Percentiles rank a stretch among this genome's conserved stretches.
Conservation (phyloP, 352 stramenopile genomes). For the Phytopythium oedochilum region DNA sequence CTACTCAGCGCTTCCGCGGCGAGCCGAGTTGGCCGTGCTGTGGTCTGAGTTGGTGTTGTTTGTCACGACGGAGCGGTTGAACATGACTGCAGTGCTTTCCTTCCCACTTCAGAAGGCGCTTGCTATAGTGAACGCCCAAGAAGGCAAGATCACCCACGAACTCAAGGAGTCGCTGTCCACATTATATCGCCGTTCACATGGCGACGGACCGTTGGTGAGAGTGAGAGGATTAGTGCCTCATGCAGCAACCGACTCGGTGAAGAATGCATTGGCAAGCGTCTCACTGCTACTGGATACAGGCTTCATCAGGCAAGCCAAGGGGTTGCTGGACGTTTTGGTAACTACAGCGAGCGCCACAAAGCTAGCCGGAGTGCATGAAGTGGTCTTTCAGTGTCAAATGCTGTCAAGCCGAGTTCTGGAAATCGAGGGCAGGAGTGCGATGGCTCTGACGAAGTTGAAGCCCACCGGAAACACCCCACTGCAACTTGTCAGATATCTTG, state of each 20-base stretch:
- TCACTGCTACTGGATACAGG: constrained; percentile 42
- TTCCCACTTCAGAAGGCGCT: constrained; percentile 52
- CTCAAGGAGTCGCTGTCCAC: constrained; percentile 22
- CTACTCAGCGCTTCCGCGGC: constrained; percentile 25
- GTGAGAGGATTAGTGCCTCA: background rate
- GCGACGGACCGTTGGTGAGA: background rate
- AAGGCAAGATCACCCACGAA: constrained; percentile 36
- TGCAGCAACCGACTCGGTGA: background rate
- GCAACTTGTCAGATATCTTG: constrained; percentile 20
- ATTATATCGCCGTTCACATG: background rate
- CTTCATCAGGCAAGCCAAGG: constrained; percentile 55
- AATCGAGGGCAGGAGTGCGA: constrained; percentile 24
- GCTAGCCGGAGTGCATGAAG: background rate
- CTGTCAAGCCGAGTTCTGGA: constrained; percentile 28
- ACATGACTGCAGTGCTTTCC: constrained; percentile 24
- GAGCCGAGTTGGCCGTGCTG: constrained; percentile 28
- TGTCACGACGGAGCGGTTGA: constrained; percentile 36
- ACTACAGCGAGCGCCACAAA: constrained; percentile 5
- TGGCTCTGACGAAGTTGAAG: constrained; percentile 15
- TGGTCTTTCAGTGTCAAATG: constrained; percentile 10
- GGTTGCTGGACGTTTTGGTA: constrained; percentile 33
- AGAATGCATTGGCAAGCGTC: constrained; percentile 26
- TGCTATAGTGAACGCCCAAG: constrained; percentile 37
- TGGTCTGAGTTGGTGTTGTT: constrained; percentile 57
- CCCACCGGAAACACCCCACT: constrained; percentile 12